Evolutionary conservation across 306 rosid species (phyloP).

Genomic region (Vachellia pachyceras): DNA sequence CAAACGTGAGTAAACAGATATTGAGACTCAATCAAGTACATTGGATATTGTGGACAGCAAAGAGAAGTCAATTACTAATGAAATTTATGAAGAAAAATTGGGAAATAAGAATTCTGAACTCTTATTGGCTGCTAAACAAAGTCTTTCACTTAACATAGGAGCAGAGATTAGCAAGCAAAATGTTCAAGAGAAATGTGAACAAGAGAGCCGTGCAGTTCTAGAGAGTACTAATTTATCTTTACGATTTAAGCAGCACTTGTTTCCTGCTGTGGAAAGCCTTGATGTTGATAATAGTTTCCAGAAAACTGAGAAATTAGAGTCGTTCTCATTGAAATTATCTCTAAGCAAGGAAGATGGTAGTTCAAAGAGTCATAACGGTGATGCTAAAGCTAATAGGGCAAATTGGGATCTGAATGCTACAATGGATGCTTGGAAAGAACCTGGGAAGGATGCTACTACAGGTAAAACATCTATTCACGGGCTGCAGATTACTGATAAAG

Average conservation of each 20-base stretch:
- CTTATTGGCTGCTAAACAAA: constrained; percentile 53
- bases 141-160: constrained; percentile 50
- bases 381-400: constrained; percentile 56
- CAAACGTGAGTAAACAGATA: background rate
- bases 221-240: constrained; percentile 55
- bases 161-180: constrained; percentile 41
- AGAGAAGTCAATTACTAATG: background rate
- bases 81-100: constrained; percentile 27
- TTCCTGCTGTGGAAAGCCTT: constrained; percentile 45
- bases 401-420: constrained; percentile 95
- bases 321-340: constrained; percentile 63
- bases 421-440: constrained; percentile 89
- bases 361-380: constrained; percentile 40
- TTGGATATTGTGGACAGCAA: background rate
- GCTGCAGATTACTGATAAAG: constrained; percentile 28
- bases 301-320: constrained; percentile 46
- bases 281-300: constrained; percentile 30
- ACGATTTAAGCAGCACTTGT: constrained; percentile 49
- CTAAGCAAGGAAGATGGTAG: constrained; percentile 60
- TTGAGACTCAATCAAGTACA: background rate
- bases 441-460: constrained; percentile 46
- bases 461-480: constrained; percentile 44
- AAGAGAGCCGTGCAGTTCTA: constrained; percentile 44
- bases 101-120: constrained; percentile 51
- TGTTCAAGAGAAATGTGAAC: constrained; percentile 46